Evolutionary conservation across 2,329 filamentous ascomycete species (phyloP), one percentile per base, ranked within the genome.

Genomic region (Cytospora chrysosperma): DNA sequence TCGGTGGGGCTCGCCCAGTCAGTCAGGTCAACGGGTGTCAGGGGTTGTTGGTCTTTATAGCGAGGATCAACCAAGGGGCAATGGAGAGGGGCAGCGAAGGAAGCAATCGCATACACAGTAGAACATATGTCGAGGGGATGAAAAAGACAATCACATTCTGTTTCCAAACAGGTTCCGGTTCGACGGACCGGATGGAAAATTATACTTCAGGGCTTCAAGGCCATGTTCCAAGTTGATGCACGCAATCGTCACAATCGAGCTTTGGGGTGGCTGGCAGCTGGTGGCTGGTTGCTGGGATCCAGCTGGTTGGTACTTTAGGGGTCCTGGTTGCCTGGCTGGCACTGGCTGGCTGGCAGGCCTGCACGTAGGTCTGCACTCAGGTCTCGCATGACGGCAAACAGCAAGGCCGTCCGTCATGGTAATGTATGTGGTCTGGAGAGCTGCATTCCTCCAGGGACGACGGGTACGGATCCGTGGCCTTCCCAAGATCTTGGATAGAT

Each of bases 171-270:
- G 34, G 27, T 34, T 52, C 59, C 59, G 59, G 49, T 28, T 13
- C 40, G 49, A 55, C 51, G 37, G 51, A 13, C 32, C 21, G 50
- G 9, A 32, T 43, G 51, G 59, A 49, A n/a, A 37, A 28, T 50
- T 34, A 61, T 61, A 55, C 28, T 50, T 24, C 32, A 19, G 19
- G 26, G 27, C 9, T 34, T 21, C 59, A 17, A 55, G 21, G 24
- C 53, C 24, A 50, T 55, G 59, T 34, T 34, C 59, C 59, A 61
- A 61, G 59, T 34, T 61, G 26, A 49, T 61, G 59, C 51, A 61
- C 52, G 32, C 21, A 40, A 32, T 47, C 59, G 51, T 61, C 59
- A 61, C 59, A 19, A 17, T 30, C 26, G 24, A 15, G 27, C 40
- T 37, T 61, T 61, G 51, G 15, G 59, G 59, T 61, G 59, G 51